Conservation (phyloP, 1,284 basidiomycete species). For the Sporisorium graminicola region DNA sequence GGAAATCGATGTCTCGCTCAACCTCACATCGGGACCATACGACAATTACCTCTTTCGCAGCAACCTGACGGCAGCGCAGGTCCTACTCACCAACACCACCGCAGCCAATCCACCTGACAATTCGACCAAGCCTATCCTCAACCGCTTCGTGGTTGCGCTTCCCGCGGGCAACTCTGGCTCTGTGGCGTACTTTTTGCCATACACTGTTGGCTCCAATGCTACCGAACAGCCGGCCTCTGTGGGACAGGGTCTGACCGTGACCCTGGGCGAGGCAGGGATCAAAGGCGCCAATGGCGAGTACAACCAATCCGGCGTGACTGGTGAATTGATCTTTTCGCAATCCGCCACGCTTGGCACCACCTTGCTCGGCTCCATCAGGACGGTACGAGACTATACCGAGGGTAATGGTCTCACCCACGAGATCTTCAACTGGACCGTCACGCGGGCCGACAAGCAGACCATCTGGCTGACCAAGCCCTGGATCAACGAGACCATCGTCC, state of each 20-base stretch:
- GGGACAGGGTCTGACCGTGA: constrained; percentile 57
- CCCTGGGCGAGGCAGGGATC: constrained; percentile 62
- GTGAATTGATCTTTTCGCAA: constrained; percentile 68
- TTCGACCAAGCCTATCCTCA: constrained; percentile 42
- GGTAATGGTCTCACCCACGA: constrained; percentile 64
- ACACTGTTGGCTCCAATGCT: constrained; percentile 12
- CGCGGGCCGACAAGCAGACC: constrained; percentile 64
- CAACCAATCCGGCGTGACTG: constrained; percentile 71
- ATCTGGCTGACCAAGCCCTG: constrained; percentile 71
- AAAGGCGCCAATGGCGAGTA: constrained; percentile 60
- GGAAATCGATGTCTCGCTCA: constrained; percentile 29
- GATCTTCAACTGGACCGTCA: constrained; percentile 73
- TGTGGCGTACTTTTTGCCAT: constrained; percentile 37
- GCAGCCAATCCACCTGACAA: constrained; percentile 41
- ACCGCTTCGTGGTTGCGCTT: constrained; percentile 72
- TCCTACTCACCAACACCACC: constrained; percentile 70
- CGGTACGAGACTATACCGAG: constrained; percentile 71
- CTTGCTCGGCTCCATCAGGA: constrained; percentile 71
- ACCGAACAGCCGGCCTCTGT: neutral
- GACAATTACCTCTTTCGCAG: constrained; percentile 72
- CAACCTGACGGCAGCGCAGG: constrained; percentile 70
- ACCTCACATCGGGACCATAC: constrained; percentile 58
- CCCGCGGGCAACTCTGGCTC: constrained; percentile 71
- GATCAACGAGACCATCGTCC: constrained; percentile 64
- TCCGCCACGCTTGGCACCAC: constrained; percentile 71